These are phyloP conservation scores for Athelia psychrophila DNA, from an alignment of 1,284 basidiomycete species.

Conservation along the genomic window DNA sequence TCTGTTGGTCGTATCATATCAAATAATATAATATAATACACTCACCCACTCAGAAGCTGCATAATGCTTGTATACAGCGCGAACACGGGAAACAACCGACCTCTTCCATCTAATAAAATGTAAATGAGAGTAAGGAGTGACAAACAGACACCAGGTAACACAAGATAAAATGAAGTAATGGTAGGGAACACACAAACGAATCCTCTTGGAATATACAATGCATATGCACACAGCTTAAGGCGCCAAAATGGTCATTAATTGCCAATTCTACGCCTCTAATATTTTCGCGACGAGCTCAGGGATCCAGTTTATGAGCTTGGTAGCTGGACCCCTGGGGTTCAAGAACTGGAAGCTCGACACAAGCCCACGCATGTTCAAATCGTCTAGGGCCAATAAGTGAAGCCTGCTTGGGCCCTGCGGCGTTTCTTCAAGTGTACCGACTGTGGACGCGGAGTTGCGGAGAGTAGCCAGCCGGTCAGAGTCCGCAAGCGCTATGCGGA, in stretches of 20 bases:
- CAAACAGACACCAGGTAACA: too few species aligned
- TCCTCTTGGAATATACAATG: not conserved
- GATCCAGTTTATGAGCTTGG: conserved; percentile 72
- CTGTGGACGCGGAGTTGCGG: conserved; percentile 60
- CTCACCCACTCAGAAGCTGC: too few species aligned
- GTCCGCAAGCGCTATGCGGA: conserved; percentile 65
- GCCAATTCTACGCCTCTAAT: conserved; percentile 34
- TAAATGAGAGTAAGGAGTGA: conserved; percentile 11
- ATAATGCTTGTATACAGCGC: too few species aligned
- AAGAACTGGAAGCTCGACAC: conserved; percentile 68
- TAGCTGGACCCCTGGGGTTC: conserved; percentile 52
- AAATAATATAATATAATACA: too few species aligned
- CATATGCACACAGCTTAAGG: conserved; percentile 9
- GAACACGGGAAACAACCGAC: too few species aligned
- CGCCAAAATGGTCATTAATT: conserved; percentile 13
- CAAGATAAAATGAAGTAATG: too few species aligned
- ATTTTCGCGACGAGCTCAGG: conserved; percentile 60
- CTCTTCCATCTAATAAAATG: too few species aligned
- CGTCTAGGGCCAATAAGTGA: conserved; percentile 60
- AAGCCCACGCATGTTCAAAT: conserved; percentile 69
- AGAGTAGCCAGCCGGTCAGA: conserved; percentile 35
- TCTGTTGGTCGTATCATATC: too few species aligned
- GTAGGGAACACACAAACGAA: too few species aligned
- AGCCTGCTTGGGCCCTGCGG: conserved; percentile 37
- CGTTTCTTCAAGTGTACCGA: conserved; percentile 59